Evolutionary conservation across 306 rosid genomes (phyloP).

Genomic region (Cicer yamashitae): DNA sequence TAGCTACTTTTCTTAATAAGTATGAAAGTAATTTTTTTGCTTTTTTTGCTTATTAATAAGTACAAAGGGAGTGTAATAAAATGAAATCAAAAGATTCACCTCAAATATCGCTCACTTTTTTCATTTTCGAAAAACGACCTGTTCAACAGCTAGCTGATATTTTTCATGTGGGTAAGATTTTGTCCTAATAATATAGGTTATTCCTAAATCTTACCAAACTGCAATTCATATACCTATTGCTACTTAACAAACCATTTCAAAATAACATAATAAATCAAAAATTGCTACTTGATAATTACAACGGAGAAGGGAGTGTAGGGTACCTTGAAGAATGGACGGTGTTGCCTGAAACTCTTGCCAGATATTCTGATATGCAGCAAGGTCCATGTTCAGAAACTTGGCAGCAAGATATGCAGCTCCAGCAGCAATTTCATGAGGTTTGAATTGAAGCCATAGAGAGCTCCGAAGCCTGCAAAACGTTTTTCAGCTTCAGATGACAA

Average conservation of each 20-base stretch:
- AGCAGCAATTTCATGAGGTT: slow-evolving; percentile 95
- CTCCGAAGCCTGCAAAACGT: slow-evolving; percentile 83
- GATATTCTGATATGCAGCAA: slow-evolving; percentile 66
- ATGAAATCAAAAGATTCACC: slow-evolving; percentile 2
- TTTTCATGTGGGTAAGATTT: background rate
- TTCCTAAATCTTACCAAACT: background rate
- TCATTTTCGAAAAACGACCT: background rate
- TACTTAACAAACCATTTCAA: slow-evolving; percentile 12
- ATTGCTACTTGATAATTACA: slow-evolving; percentile 12
- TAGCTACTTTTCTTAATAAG: no score
- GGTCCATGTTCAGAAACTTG: slow-evolving; percentile 80
- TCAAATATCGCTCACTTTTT: background rate
- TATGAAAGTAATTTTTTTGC: no score
- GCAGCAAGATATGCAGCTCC: slow-evolving; percentile 96
- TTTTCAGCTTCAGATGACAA: slow-evolving; percentile 27
- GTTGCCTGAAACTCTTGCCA: slow-evolving; percentile 91
- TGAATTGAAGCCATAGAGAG: slow-evolving; percentile 98
- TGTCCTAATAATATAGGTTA: background rate
- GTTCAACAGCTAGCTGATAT: background rate
- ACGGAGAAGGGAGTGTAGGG: background rate
- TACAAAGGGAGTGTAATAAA: background rate
- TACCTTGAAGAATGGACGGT: slow-evolving; percentile 95
- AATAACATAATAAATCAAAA: slow-evolving; percentile 30
- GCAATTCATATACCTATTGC: slow-evolving; percentile 8
- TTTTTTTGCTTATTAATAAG: no score